These are phyloP conservation scores for Yamadazyma taylorii DNA, from an alignment of 1,139 yeast species.

Conservation along the genomic window DNA sequence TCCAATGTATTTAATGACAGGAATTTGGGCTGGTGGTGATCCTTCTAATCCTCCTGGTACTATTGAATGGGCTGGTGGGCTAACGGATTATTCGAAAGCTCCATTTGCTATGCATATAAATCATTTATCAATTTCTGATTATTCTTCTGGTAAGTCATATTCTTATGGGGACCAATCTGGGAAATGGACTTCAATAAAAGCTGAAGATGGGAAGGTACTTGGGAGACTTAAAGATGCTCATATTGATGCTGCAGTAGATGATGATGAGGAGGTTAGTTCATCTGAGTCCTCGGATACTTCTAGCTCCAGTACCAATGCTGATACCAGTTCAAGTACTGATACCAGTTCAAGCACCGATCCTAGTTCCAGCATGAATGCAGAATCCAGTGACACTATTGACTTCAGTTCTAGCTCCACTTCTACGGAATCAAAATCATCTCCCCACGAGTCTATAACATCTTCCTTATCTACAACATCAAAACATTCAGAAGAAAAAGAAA, in stretches of 20 bases:
- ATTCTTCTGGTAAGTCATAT: conserved; percentile 36
- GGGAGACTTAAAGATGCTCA: conserved; percentile 55
- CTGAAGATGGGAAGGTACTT: conserved; percentile 59
- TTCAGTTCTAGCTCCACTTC: conserved; percentile 6
- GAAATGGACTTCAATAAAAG: conserved; percentile 60
- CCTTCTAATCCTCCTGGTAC: conserved; percentile 48
- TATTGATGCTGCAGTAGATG: conserved; percentile 8
- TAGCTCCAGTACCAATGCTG: not conserved
- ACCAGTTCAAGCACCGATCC: conserved; percentile 6
- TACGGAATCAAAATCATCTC: not conserved
- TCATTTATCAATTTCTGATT: conserved; percentile 30
- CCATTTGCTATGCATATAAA: conserved; percentile 36
- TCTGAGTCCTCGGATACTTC: conserved; percentile 3
- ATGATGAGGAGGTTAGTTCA: too few relatives aligned
- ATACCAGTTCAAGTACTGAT: conserved; percentile 3
- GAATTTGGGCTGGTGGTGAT: conserved; percentile 50
- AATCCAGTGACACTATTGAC: too few relatives aligned
- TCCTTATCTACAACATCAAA: too few relatives aligned
- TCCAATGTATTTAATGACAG: conserved; percentile 48
- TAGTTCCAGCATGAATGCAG: conserved; percentile 1
- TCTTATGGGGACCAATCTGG: conserved; percentile 59
- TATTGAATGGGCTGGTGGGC: conserved; percentile 48
- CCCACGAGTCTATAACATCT: not conserved
- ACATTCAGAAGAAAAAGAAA: too few relatives aligned
- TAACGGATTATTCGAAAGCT: conserved; percentile 37